Evolutionary conservation across 495 filamentous ascomycete genomes (phyloP).

Genomic region (Daldinia decipiens): DNA sequence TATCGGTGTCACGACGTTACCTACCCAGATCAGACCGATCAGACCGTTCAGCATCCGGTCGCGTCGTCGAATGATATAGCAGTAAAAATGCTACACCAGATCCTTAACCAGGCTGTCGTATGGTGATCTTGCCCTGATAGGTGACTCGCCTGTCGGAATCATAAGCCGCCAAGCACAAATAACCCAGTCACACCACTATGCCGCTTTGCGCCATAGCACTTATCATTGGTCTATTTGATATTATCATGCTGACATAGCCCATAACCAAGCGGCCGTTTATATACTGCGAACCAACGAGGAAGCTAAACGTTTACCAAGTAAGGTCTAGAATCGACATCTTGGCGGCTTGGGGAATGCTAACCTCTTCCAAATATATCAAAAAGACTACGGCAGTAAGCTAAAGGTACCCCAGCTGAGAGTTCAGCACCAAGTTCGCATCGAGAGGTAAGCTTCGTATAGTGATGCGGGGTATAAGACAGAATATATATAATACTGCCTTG

Average conservation of each 20-base stretch:
- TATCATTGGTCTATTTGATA: slow-evolving; percentile 28
- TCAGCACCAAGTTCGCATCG: slow-evolving; percentile 8
- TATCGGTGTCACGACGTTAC: slow-evolving; percentile 10
- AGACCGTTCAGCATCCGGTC: background rate
- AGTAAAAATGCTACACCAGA: slow-evolving; percentile 23
- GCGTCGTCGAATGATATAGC: background rate
- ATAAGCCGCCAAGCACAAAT: slow-evolving; percentile 24
- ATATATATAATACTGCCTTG: background rate
- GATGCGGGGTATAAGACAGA: background rate
- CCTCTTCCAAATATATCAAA: background rate
- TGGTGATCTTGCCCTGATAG: slow-evolving; percentile 36
- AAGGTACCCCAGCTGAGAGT: background rate
- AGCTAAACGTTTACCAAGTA: slow-evolving; percentile 7
- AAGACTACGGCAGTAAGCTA: background rate
- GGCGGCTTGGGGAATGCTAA: background rate
- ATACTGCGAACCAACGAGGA: slow-evolving; percentile 28
- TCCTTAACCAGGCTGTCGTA: slow-evolving; percentile 20
- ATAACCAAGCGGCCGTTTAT: background rate
- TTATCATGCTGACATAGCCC: slow-evolving; percentile 33
- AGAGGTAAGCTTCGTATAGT: background rate
- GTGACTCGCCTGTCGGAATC: slow-evolving; percentile 22
- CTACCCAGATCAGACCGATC: slow-evolving; percentile 7
- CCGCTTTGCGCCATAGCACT: background rate
- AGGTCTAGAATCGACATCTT: background rate
- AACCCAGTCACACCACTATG: slow-evolving; percentile 33